Evolutionary conservation across 306 rosid species (phyloP), one percentile per base, ranked within the genome.

Genomic region (Clitoria ternatea): DNA sequence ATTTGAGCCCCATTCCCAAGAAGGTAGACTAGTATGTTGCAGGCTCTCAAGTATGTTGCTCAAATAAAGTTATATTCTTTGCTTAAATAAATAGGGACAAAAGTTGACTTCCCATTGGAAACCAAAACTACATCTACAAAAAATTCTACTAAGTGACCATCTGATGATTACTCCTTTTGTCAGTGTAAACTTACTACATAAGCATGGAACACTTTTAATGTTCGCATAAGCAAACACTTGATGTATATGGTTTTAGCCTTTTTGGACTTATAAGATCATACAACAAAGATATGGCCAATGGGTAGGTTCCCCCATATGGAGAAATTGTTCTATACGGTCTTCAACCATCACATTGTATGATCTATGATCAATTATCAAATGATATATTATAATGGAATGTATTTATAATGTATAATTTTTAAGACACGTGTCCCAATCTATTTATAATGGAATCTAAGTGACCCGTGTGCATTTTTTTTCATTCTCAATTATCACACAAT

Each of bases 41-140:
- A 84, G 99, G 86, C 90, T 94, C 61, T 84, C 99, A 40, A 84
- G 99, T 94, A 89, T 77, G 96, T 74, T 20, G 15, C 66, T 65
- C 74, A 70, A 49, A 54, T 36, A 56, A 30, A 42, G 64, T 8
- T 60, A 44, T 30, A 11, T 30, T 30, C 66, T 57, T 65, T 60
- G 56, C 50, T 59, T 36, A n/a, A 33, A 39, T 30, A 57, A 54
- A 35, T n/a, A 62, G 12, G 69, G 65, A 66, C 40, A 10, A 6
- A 43, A 30, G 77, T 60, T 66, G 24, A 47, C 24, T 57, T 54
- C 39, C 37, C 7, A 55, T n/a, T 1, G 13, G 4, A n/a, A 68
- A 68, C 23, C 35, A 32, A 19, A 36, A 50, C 61, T 52, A 15
- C 2, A 13, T 13, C 32, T 5, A 50, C 36, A 68, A 7, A 33